These are phyloP conservation scores for Sporisorium scitamineum DNA, from an alignment of 1,284 basidiomycete genomes.

Conservation along the genomic window DNA sequence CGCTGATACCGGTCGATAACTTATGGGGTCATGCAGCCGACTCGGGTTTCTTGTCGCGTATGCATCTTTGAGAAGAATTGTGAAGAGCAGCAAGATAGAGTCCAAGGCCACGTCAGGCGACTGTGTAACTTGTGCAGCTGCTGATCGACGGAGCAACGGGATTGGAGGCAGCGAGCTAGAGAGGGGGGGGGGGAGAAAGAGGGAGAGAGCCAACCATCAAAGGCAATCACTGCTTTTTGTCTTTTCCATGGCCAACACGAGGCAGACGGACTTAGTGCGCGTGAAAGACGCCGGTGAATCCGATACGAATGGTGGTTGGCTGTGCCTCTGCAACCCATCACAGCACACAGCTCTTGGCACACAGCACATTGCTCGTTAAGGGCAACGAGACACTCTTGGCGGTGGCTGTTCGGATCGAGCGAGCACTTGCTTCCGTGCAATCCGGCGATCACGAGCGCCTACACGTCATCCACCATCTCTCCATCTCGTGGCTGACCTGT, in stretches of 20 bases:
- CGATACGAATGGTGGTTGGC: neutral
- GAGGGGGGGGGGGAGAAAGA: neutral
- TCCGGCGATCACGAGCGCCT: slow-evolving; percentile 1
- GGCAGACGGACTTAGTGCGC: slow-evolving; percentile 3
- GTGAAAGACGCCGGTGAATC: slow-evolving; percentile 3
- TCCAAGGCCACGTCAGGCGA: neutral
- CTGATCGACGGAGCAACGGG: neutral
- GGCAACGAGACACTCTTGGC: neutral
- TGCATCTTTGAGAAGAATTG: no score
- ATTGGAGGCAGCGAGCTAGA: no score
- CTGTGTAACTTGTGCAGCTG: no score
- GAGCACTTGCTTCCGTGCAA: slow-evolving; percentile 1
- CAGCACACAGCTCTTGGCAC: neutral
- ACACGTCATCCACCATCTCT: slow-evolving; percentile 10
- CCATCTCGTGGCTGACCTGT: neutral
- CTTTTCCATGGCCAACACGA: neutral
- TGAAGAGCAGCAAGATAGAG: neutral
- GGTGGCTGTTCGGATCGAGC: neutral
- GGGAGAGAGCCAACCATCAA: neutral
- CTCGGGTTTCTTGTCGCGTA: neutral
- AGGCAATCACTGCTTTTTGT: neutral
- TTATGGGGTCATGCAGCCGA: neutral
- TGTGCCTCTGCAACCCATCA: neutral
- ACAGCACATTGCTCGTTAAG: neutral
- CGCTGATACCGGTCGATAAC: neutral